Evolutionary conservation across 2,329 filamentous ascomycete species (phyloP).

Genomic region (Phoma sp.): DNA sequence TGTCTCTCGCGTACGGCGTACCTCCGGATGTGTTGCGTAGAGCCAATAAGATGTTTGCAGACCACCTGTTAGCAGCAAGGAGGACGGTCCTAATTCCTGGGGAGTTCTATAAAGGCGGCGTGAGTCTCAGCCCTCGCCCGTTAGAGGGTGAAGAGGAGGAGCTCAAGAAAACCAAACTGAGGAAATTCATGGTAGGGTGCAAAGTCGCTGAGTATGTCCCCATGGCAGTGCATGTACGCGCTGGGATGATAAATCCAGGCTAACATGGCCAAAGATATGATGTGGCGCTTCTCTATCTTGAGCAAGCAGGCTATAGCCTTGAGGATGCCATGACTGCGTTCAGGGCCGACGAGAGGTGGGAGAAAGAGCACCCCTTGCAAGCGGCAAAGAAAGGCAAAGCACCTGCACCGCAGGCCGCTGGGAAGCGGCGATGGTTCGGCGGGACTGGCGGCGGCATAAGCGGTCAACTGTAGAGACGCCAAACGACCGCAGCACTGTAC

Average conservation of each 20-base stretch:
- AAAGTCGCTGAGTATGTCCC: constrained; percentile 75
- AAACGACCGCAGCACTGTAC: background rate
- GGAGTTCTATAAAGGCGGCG: constrained; percentile 69
- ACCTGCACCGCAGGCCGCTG: constrained; percentile 31
- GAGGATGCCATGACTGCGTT: constrained; percentile 68
- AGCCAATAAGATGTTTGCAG: constrained; percentile 72
- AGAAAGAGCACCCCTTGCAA: constrained; percentile 68
- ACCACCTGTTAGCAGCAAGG: constrained; percentile 73
- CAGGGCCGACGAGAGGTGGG: constrained; percentile 77
- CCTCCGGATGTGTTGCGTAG: constrained; percentile 67
- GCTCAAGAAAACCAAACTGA: constrained; percentile 70
- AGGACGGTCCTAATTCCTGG: constrained; percentile 74
- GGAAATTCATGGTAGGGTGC: constrained; percentile 79
- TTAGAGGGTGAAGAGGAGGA: constrained; percentile 78
- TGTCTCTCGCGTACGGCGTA: constrained; percentile 75
- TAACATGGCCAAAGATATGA: constrained; percentile 60
- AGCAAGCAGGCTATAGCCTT: constrained; percentile 71
- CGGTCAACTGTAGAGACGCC: constrained; percentile 41
- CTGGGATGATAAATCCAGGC: background rate
- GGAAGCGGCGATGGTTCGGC: constrained; percentile 45
- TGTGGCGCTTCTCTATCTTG: constrained; percentile 75
- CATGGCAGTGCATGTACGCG: background rate
- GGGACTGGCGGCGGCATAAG: constrained; percentile 44
- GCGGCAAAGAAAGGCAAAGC: constrained; percentile 54
- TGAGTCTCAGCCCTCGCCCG: constrained; percentile 72